phyloP scores from a whole-genome alignment of 352 stramenopile genomes.

The Pythium coloratum region DNA sequence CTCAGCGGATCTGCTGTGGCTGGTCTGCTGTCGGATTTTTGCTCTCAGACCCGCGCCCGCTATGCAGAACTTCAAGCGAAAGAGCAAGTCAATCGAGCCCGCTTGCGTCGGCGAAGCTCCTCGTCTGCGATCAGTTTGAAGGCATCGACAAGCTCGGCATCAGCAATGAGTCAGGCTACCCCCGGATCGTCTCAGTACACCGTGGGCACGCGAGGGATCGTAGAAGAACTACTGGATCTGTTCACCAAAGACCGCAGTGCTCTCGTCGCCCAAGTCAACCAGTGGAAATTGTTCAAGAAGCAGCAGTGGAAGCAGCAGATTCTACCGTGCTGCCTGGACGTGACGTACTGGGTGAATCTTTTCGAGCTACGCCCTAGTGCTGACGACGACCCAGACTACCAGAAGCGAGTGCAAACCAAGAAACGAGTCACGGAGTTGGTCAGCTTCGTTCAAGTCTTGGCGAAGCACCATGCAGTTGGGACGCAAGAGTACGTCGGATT shows the following conservation, averaged over 20 bases:
- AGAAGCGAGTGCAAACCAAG: not conserved
- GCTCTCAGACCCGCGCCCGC: slow-evolving; percentile 29
- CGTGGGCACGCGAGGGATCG: slow-evolving; percentile 4
- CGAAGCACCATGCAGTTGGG: slow-evolving; percentile 26
- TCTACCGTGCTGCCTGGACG: slow-evolving; percentile 37
- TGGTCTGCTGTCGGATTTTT: slow-evolving; percentile 39
- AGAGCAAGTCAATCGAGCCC: slow-evolving; percentile 16
- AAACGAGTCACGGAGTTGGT: slow-evolving; percentile 17
- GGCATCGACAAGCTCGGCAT: not conserved
- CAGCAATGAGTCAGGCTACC: slow-evolving; percentile 1
- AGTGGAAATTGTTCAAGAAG: slow-evolving; percentile 39
- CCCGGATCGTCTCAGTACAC: slow-evolving; percentile 19
- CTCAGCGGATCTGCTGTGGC: slow-evolving; percentile 20
- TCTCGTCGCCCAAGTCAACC: slow-evolving; percentile 30
- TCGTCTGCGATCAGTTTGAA: slow-evolving; percentile 6
- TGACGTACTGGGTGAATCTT: slow-evolving; percentile 8
- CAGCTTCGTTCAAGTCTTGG: slow-evolving; percentile 30
- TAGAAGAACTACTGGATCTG: slow-evolving; percentile 31
- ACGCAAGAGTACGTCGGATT: slow-evolving; percentile 34
- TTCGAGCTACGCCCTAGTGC: not conserved
- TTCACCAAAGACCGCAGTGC: slow-evolving; percentile 18
- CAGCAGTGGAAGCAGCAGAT: slow-evolving; percentile 38
- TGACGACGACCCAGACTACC: not conserved
- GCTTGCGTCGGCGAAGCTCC: not conserved
- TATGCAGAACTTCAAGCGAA: slow-evolving; percentile 25